phyloP scores from a whole-genome alignment of 2,329 filamentous ascomycete genomes.

The Dendrostoma leiphaemia region DNA sequence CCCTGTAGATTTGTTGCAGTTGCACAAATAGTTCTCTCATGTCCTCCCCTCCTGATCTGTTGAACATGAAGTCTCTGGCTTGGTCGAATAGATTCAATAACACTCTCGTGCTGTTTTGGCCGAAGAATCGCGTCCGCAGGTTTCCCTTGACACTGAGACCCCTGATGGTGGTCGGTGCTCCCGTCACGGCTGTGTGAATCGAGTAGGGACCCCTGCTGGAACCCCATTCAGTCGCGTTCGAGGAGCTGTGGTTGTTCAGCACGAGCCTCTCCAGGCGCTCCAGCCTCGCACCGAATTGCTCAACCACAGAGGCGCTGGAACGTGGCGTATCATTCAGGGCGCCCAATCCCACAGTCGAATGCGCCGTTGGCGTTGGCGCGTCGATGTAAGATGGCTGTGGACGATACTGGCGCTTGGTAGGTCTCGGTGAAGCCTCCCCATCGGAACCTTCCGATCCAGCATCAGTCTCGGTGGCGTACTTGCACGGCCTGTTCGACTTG shows the following conservation, averaged over 20 bases:
- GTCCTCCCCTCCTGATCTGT: conserved; percentile 37
- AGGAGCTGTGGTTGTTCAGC: conserved; percentile 21
- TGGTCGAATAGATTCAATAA: conserved; percentile 55
- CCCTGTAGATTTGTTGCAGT: conserved; percentile 46
- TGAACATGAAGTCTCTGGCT: conserved; percentile 49
- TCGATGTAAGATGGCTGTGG: conserved; percentile 11
- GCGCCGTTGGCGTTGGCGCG: conserved; percentile 4
- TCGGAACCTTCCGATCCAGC: conserved; percentile 46
- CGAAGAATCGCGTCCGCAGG: conserved; percentile 49
- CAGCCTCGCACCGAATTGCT: conserved; percentile 42
- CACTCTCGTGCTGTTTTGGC: conserved; percentile 52
- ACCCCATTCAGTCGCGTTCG: conserved; percentile 11
- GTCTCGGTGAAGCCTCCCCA: conserved; percentile 21
- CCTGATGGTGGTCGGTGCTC: conserved; percentile 42
- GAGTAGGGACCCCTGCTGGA: conserved; percentile 8
- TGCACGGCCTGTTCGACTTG: conserved; percentile 53
- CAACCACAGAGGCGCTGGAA: conserved; percentile 8
- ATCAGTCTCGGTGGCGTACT: conserved; percentile 50
- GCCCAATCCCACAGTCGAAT: neutral
- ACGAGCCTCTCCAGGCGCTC: conserved; percentile 54
- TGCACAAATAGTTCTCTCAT: conserved; percentile 42
- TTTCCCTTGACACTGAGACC: conserved; percentile 50
- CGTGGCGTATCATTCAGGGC: conserved; percentile 21
- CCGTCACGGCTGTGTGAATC: conserved; percentile 22
- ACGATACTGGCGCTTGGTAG: conserved; percentile 33